Base-by-base conservation (phyloP, 2,329 filamentous ascomycete species). In the Colletotrichum spinosum region DNA sequence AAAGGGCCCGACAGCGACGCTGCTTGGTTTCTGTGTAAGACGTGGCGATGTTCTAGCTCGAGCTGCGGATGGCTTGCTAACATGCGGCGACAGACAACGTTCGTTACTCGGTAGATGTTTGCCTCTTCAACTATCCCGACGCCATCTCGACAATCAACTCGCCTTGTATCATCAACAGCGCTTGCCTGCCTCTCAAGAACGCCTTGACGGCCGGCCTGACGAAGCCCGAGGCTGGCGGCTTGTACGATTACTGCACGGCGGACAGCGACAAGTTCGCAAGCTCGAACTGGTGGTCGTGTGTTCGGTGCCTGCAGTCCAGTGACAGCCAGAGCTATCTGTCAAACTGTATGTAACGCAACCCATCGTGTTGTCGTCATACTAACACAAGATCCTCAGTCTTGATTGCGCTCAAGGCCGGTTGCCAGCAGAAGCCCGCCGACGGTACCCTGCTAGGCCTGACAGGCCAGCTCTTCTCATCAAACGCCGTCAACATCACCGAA, bases 11-110 rank as follows among this genome's bases (percentile, higher is more conserved):
- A 84, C 65, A 81, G 69, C 2, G 83, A 85, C 44, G 44, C 79
- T 0, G 72, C 73, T 4, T 85, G 79, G 81, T 83, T 81, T 60
- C 64, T 86, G 37, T 85, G 83, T 86, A 79, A 72, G 80, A 67
- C 15, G 1, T 33, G 17, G 9, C 11, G 11, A 38, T 44, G 12
- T 7, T 8, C 12, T 9, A 45, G 34, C 25, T 13, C 33, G 39
- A 4, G 2, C 12, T 25, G 11, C 37, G 15, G 2, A 34, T 15
- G 2, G 15, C 6, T 17, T 12, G 25, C 60, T 63, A 11, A 63
- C n/a, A 6, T 5, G 10, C 15, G 10, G 9, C 39, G 8, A 4
- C 50, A 85, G 84, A 86, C 65, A 86, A 86, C 51, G 41, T 86
- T 0, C 77, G 84, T 42, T 86, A 82, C 51, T 72, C 83, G 0